Base-by-base conservation (phyloP, 2,329 filamentous ascomycete species). In the Cercospora brassicicola region DNA sequence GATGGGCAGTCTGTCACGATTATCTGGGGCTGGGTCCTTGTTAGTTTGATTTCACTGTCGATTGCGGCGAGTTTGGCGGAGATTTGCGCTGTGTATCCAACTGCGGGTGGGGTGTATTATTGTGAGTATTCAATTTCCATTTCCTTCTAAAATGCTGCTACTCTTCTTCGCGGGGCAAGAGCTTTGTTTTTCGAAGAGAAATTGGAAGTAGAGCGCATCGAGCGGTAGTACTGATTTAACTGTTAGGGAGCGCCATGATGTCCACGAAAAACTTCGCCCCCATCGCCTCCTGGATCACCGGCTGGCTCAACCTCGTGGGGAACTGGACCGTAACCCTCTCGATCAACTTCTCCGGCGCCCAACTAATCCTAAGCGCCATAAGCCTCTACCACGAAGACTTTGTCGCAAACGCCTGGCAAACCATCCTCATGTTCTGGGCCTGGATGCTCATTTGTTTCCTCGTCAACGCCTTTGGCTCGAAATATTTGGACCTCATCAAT, bases 261-360 rank as follows among this genome's bases (percentile, higher is more conserved):
- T 61, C 86, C 1, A 89, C 88, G 0, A 84, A 83, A 45, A 82
- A 88, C 76, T 91, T 86, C 81, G 88, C 89, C 4, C 89, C 89
- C 2, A 83, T 91, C 63, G 87, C 89, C 59, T 88, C 85, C 9
- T 92, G 89, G 83, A 86, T 91, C 30, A 90, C 89, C 4, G 90
- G 90, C 13, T 92, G 90, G 89, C 77, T 91, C 64, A 91, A 89
- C 0, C 82, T 92, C 0, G 89, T 92, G 2, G 90, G 90, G 0
- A 92, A 92, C 77, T 92, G 89, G 89, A 91, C 89, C 0, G 85
- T 88, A 30, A 87, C 86, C 0, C 74, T 82, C 3, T 76, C 83
- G 45, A 91, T 92, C 79, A 91, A 90, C 76, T 92, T 92, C 75
- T 87, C 85, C 6, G 92, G 91, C 3, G 90, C 89, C 0, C 87